Evolutionary conservation across 2,329 filamentous ascomycete genomes (phyloP).

Genomic region (Fusarium sterilihyphosum): DNA sequence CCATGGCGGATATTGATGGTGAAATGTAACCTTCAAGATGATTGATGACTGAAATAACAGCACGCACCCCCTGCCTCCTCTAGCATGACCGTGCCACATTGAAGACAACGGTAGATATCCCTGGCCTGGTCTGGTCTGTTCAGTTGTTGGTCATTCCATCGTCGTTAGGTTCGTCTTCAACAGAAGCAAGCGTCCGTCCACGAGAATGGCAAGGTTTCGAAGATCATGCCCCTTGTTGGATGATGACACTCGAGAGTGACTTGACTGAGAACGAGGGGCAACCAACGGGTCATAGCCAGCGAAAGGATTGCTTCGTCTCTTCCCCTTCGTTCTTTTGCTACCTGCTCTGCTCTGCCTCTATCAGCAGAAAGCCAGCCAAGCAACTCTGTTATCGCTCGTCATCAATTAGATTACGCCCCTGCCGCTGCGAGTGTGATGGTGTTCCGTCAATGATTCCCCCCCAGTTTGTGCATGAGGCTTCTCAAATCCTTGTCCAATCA

Average conservation of each 20-base stretch:
- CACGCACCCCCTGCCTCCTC: conserved; percentile 15
- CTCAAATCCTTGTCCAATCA: conserved; percentile 35
- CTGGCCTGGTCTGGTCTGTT: not conserved
- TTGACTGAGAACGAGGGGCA: conserved; percentile 20
- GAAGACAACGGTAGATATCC: conserved; percentile 38
- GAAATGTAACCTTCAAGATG: conserved; percentile 31
- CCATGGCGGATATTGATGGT: conserved; percentile 30
- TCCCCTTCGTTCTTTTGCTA: not conserved
- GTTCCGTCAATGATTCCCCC: conserved; percentile 38
- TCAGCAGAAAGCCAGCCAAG: not conserved
- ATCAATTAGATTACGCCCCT: conserved; percentile 30
- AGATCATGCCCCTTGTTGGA: conserved; percentile 39
- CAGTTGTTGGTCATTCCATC: conserved; percentile 9
- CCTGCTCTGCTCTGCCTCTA: not conserved
- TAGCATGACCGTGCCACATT: conserved; percentile 25
- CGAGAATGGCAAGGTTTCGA: conserved; percentile 38
- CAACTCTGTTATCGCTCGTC: conserved; percentile 4
- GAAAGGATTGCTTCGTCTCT: not conserved
- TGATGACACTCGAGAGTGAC: conserved; percentile 14
- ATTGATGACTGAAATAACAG: conserved; percentile 33
- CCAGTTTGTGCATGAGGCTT: conserved; percentile 43
- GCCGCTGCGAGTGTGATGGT: conserved; percentile 39
- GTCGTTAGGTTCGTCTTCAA: conserved; percentile 16
- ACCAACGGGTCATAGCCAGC: not conserved
- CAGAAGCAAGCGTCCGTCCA: conserved; percentile 13